phyloP scores from a whole-genome alignment of 1,139 yeast genomes.

The Kodamaea alishanica region DNA sequence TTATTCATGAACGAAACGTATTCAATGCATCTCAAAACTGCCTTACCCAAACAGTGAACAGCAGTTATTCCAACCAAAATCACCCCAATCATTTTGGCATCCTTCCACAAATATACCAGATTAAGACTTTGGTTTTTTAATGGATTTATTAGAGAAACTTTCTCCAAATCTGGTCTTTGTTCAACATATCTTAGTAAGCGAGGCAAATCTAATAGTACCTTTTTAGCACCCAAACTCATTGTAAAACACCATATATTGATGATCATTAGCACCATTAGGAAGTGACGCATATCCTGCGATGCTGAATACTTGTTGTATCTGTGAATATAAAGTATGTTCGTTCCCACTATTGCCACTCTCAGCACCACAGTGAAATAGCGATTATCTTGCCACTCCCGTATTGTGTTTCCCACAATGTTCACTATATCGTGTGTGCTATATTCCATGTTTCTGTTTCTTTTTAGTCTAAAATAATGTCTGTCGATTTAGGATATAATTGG shows the following conservation, averaged over 20 bases:
- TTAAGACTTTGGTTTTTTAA: slow-evolving; percentile 4
- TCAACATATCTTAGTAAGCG: background rate
- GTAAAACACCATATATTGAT: slow-evolving; percentile 3
- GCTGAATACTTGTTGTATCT: background rate
- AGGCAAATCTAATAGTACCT: slow-evolving; percentile 4
- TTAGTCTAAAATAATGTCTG: too few relatives aligned
- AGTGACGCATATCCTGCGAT: slow-evolving; percentile 1
- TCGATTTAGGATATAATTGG: too few relatives aligned
- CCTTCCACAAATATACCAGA: slow-evolving; percentile 12
- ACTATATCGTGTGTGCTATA: too few relatives aligned
- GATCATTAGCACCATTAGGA: slow-evolving; percentile 1
- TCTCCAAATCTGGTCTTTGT: background rate
- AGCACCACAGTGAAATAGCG: background rate
- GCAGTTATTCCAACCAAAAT: slow-evolving; percentile 12
- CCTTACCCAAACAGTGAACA: slow-evolving; percentile 13
- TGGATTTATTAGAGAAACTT: slow-evolving; percentile 5
- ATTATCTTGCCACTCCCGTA: too few relatives aligned
- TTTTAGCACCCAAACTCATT: slow-evolving; percentile 1
- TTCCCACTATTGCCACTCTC: background rate
- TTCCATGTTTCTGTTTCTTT: too few relatives aligned
- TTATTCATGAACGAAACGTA: slow-evolving; percentile 14
- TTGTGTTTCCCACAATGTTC: too few relatives aligned
- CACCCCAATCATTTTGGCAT: slow-evolving; percentile 10
- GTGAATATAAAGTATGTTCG: background rate
- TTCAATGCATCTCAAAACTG: slow-evolving; percentile 15